Evolutionary conservation across 2,329 filamentous ascomycete genomes (phyloP), one percentile per base, ranked within the genome.

Genomic region (Pseudogymnoascus sp.): DNA sequence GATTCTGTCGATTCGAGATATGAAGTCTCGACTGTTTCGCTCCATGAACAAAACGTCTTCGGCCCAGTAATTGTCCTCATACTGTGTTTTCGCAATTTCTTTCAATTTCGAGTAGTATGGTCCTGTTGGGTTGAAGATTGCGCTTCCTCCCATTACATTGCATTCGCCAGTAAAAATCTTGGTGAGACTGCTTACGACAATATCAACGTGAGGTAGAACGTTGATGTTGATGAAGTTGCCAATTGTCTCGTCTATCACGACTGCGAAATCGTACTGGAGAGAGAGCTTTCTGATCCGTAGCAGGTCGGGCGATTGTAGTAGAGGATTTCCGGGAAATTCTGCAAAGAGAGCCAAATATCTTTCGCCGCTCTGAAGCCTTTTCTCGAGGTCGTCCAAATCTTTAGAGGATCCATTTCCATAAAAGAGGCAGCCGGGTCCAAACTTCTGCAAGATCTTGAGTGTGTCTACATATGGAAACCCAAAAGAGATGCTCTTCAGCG

Each of bases 381-480:
- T 73, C 75, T 97, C 91, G 0, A 99, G 80, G 65, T 96, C 88
- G 71, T 97, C 90, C 0, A 99, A 78, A 64, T 97, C 93, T 59
- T 84, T 82, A 1, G 85, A 78, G 2, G 88, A 90, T 0, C 89
- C 91, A 69, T 88, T 84, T 2, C 93, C 93, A 75, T 96, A 97
- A 73, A 97, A 97, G 2, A 88, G 74, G 65, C 88, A 93, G 0
- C 93, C 93, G 0, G 92, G 89, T 0, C 93, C 95, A 74, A 96
- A 97, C 74, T 97, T 99, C 73, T 97, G 82, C 4, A 97, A 79
- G 60, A 97, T 91, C 74, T 99, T 99, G 62, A 97, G 82, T 0
- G 95, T 97, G 75, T 99, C 95, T 61, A 97, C 91, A 70, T 99
- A 99, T 0, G 95, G 92, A 69, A 99, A 99, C n/a, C 95, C 95